These are phyloP conservation scores for Mycotypha africana DNA, from an alignment of 371 early-diverging fungal species.

Conservation along the genomic window DNA sequence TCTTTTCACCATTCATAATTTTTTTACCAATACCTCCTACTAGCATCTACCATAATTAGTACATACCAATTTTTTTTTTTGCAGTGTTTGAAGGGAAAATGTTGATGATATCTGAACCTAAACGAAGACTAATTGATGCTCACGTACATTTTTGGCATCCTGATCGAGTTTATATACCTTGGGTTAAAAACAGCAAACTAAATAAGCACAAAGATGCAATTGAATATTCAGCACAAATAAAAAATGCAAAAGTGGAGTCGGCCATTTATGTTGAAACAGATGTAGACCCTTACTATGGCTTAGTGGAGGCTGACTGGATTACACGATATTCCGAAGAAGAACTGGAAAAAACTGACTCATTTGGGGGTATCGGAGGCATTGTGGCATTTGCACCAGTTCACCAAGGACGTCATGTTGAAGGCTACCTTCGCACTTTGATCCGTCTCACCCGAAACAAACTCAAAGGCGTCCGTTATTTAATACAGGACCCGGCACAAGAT, in stretches of 20 bases:
- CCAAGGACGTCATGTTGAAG: slow-evolving; percentile 23
- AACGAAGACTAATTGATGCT: too few species aligned
- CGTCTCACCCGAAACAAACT: slow-evolving; percentile 15
- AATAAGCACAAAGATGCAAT: slow-evolving; percentile 17
- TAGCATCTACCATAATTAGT: too few species aligned
- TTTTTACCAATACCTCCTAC: too few species aligned
- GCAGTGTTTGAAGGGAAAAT: too few species aligned
- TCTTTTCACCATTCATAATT: too few species aligned
- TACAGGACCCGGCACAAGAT: slow-evolving; percentile 34
- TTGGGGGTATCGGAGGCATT: slow-evolving; percentile 34
- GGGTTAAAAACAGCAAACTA: slow-evolving; percentile 15
- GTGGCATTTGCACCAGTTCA: slow-evolving; percentile 43
- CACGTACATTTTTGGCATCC: slow-evolving; percentile 46
- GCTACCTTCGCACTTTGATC: slow-evolving; percentile 23
- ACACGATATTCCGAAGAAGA: slow-evolving; percentile 24
- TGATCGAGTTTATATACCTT: slow-evolving; percentile 25
- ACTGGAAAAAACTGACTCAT: too few species aligned
- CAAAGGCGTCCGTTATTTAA: slow-evolving; percentile 33
- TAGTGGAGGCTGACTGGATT: slow-evolving; percentile 43
- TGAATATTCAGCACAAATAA: slow-evolving; percentile 4
- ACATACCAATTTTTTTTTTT: too few species aligned
- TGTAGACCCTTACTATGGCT: slow-evolving; percentile 20
- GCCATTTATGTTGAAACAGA: slow-evolving; percentile 25
- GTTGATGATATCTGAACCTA: too few species aligned
- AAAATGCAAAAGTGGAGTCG: neutral